phyloP scores from a whole-genome alignment of 2,329 filamentous ascomycete genomes.

The Alternaria sp. region DNA sequence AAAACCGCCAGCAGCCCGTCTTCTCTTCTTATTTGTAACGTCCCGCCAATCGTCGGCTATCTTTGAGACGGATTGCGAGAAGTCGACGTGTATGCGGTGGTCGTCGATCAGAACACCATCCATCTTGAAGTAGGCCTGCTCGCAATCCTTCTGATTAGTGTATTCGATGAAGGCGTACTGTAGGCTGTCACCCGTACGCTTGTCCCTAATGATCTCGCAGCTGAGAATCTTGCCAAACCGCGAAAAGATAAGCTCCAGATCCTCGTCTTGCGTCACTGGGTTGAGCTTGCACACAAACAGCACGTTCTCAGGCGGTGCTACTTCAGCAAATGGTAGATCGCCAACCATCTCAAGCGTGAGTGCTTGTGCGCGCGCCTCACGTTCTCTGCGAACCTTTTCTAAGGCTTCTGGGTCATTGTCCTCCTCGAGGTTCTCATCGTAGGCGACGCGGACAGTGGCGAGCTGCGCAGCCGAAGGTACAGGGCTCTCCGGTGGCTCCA shows the following conservation, averaged over 20 bases:
- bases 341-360: conserved; percentile 97
- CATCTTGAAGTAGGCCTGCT: conserved; percentile 98
- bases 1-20: conserved; percentile 73
- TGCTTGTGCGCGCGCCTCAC: conserved; percentile 91
- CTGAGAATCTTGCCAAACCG: conserved; percentile 95
- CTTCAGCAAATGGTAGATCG: conserved; percentile 94
- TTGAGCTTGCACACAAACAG: conserved; percentile 99
- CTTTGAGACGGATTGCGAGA: conserved; percentile 90
- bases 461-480: conserved; percentile 84
- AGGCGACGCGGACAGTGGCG: conserved; percentile 87
- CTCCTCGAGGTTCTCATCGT: conserved; percentile 83
- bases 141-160: conserved; percentile 89
- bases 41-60: conserved; percentile 89
- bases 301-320: conserved; percentile 96
- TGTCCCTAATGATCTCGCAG: conserved; percentile 95
- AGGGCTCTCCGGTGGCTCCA: conserved; percentile 81
- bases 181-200: conserved; percentile 90
- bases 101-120: conserved; percentile 96
- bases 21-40: conserved; percentile 82
- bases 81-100: conserved; percentile 96
- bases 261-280: conserved; percentile 92
- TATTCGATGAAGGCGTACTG: conserved; percentile 99
- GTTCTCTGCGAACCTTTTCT: conserved; percentile 82
- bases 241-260: conserved; percentile 94
- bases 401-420: conserved; percentile 81